Conservation (phyloP, 371 early-diverging fungal species). For the Nematocida major region DNA sequence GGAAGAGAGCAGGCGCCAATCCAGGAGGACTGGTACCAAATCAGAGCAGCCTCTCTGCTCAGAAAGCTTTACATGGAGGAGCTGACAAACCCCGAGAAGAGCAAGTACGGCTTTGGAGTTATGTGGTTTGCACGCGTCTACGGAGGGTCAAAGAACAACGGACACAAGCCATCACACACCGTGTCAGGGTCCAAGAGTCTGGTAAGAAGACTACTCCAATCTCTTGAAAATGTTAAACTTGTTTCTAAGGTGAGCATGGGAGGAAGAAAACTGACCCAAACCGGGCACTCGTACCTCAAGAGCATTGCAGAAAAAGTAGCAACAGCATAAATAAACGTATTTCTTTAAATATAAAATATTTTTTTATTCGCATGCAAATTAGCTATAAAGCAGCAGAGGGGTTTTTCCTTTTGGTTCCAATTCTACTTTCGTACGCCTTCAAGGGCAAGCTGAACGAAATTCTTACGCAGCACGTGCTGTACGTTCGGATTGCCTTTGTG, state of each 20-base stretch:
- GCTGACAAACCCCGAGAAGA: conserved; percentile 31
- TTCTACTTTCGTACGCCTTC: conserved; percentile 1
- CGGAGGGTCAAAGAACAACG: conserved; percentile 49
- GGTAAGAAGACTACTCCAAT: conserved; percentile 39
- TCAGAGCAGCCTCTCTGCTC: conserved; percentile 61
- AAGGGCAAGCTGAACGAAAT: conserved; percentile 7
- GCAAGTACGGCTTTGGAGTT: conserved; percentile 45
- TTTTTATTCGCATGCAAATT: conserved; percentile 37
- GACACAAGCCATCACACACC: conserved; percentile 53
- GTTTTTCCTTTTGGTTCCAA: conserved; percentile 18
- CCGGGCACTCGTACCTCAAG: conserved; percentile 15
- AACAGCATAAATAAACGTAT: conserved; percentile 5
- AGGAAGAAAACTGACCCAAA: conserved; percentile 40
- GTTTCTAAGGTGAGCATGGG: conserved; percentile 19
- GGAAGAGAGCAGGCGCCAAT: conserved; percentile 62
- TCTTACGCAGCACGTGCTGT: conserved; percentile 1
- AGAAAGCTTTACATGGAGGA: conserved; percentile 55
- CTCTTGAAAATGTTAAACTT: conserved; percentile 11
- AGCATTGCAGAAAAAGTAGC: conserved; percentile 20
- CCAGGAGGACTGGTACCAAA: conserved; percentile 61
- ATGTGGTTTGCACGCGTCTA: conserved; percentile 46
- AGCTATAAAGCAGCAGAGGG: conserved; percentile 52
- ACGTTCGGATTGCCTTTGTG: conserved; percentile 50
- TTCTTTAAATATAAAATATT: neutral
- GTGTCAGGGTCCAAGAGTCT: conserved; percentile 51